phyloP scores from a whole-genome alignment of 805 yeast genomes.

The Pichia kluyveri region DNA sequence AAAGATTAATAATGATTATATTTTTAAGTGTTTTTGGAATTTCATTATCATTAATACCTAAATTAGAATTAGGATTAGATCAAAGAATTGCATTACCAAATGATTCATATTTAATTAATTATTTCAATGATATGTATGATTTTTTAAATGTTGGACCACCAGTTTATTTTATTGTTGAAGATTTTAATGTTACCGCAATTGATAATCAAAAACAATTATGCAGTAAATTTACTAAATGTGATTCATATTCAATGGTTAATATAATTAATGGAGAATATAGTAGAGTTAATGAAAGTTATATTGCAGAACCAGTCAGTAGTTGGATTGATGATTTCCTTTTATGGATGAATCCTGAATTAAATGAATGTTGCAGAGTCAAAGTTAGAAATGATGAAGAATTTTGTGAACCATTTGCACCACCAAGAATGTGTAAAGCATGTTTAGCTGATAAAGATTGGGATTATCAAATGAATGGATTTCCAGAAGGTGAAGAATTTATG shows the following conservation, averaged over 20 bases:
- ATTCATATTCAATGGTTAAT: conserved; percentile 69
- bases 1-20: conserved; percentile 38
- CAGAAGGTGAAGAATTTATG: conserved; percentile 62
- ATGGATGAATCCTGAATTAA: conserved; percentile 81
- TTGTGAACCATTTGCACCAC: conserved; percentile 59
- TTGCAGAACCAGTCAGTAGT: conserved; percentile 76
- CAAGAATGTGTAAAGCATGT: conserved; percentile 68
- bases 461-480: conserved; percentile 74
- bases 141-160: conserved; percentile 90
- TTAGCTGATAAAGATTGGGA: conserved; percentile 57
- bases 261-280: conserved; percentile 77
- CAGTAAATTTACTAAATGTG: conserved; percentile 81
- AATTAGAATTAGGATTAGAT: conserved; percentile 71
- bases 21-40: conserved; percentile 60
- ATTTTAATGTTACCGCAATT: conserved; percentile 52
- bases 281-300: conserved; percentile 52
- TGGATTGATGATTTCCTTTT: conserved; percentile 90
- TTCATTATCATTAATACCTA: conserved; percentile 63
- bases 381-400: conserved; percentile 42
- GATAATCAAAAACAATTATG: conserved; percentile 66
- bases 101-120: conserved; percentile 72
- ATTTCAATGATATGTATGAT: conserved; percentile 66
- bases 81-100: conserved; percentile 82
- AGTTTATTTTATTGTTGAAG: conserved; percentile 71
- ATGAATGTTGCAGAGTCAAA: conserved; percentile 73